A percentile compares a stretch with the other conserved stretches of the same genome.
Conservation (phyloP, 495 filamentous ascomycete genomes). For the Talaromyces trachyspermus region DNA sequence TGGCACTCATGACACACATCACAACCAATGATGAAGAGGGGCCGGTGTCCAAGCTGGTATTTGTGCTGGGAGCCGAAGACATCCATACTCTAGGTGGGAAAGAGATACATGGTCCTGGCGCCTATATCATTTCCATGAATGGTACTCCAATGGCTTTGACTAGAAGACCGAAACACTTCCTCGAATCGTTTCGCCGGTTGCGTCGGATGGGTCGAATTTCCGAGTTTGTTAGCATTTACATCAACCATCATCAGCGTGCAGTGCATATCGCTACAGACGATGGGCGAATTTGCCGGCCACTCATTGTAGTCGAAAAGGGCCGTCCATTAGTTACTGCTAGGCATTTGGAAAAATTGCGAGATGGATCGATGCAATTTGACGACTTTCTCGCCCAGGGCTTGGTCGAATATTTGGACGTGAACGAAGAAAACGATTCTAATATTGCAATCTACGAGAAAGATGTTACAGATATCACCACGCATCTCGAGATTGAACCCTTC, state of each 20-base stretch:
- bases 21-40: constrained; percentile 92
- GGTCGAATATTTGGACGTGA: constrained; percentile 94
- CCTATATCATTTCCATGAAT: constrained; percentile 89
- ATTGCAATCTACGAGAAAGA: constrained; percentile 84
- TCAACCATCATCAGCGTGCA: constrained; percentile 83
- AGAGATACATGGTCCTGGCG: constrained; percentile 74
- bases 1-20: constrained; percentile 98
- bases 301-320: constrained; percentile 86
- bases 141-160: constrained; percentile 86
- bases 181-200: constrained; percentile 72
- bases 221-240: constrained; percentile 89
- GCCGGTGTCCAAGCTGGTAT: constrained; percentile 72
- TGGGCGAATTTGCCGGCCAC: constrained; percentile 87
- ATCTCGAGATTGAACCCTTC: constrained; percentile 96
- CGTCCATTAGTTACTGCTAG: constrained; percentile 68
- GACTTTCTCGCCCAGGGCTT: constrained; percentile 84
- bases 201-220: constrained; percentile 83
- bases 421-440: constrained; percentile 94
- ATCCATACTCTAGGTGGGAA: constrained; percentile 63
- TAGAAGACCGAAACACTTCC: constrained; percentile 72
- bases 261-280: constrained; percentile 97
- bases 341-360: constrained; percentile 69
- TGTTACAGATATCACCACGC: constrained; percentile 72
- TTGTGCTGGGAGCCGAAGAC: constrained; percentile 71
- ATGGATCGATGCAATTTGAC: constrained; percentile 78